Base-by-base conservation (phyloP, 352 stramenopile genomes). In the Pythium angustatum region DNA sequence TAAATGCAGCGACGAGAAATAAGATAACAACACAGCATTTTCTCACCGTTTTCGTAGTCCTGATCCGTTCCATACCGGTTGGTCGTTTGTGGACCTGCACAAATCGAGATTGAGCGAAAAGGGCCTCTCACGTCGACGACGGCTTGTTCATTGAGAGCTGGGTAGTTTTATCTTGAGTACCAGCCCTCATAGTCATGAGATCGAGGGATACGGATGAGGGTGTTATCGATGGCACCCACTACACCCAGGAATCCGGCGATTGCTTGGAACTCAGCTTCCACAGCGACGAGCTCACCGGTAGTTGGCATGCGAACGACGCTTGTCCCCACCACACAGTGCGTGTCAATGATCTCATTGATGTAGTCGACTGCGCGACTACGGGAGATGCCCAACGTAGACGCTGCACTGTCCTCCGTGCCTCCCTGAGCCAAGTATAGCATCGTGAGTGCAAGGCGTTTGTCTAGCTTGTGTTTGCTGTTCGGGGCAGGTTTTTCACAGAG, bases 401-500 rank as follows among this genome's bases (percentile, higher is more conserved):
- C 45, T 30, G 56, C 48, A 27, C 33, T 22, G 22, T 66, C 63
- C 17, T 62, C 62, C 22, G 50, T 71, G 33, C 57, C 57, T 8
- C 54, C 56, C 14, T 53, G 36, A 31, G 58, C 48, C 7, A 73
- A 38, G 12, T 66, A 68, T 2, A 60, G 7, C 55, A 73, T 65
- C 22, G 50, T 67, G 48, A 73, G 14, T 22, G 44, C 61, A 51
- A 73, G 30, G 10, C 55, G 47, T 31, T 72, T 68, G 24, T 59
- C 56, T 40, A 69, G 31, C 27, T 47, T 44, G 28, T 58, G 62
- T 56, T 69, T 72, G 58, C 48, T 68, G 48, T 68, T 72, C 40
- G 38, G 40, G 11, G n/a, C 50, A 21, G 51, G 50, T 17, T 54
- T 12, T 34, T 33, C 38, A 24, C 19, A 2, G 49, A 62, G 14